phyloP scores from a whole-genome alignment of 2,329 filamentous ascomycete genomes.

The Rugonectria rugulosa region DNA sequence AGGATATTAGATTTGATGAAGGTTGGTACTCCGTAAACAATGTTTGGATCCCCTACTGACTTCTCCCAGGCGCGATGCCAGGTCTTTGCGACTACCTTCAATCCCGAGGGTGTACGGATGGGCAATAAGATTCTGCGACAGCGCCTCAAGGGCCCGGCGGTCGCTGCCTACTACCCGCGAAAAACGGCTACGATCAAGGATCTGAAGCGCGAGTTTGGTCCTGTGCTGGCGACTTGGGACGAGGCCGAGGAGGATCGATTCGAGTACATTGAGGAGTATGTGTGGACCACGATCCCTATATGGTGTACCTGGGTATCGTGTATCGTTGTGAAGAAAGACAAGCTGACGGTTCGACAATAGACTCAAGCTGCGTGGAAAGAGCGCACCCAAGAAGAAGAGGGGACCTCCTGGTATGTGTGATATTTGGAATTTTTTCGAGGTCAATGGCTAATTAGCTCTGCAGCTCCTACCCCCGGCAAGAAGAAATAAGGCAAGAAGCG shows the following conservation, averaged over 20 bases:
- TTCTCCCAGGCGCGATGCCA: conserved; percentile 78
- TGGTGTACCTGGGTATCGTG: too few species aligned
- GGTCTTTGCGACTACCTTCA: conserved; percentile 91
- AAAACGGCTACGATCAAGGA: conserved; percentile 76
- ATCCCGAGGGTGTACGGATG: conserved; percentile 80
- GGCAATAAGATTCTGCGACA: conserved; percentile 94
- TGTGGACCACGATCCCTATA: conserved; percentile 11
- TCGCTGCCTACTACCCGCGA: conserved; percentile 89
- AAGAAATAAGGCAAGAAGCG: conserved; percentile 38
- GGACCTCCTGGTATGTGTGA: conserved; percentile 50
- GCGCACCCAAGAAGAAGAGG: conserved; percentile 87
- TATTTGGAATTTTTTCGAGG: too few species aligned
- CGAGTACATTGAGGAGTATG: conserved; percentile 74
- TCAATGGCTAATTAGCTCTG: conserved; percentile 20
- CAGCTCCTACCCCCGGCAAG: conserved; percentile 40
- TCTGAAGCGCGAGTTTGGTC: conserved; percentile 72
- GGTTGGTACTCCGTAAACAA: conserved; percentile 54
- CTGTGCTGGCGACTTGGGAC: conserved; percentile 73
- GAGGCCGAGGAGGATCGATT: conserved; percentile 81
- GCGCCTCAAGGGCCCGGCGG: conserved; percentile 80
- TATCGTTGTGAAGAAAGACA: too few species aligned
- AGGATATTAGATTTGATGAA: conserved; percentile 78
- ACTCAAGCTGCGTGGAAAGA: conserved; percentile 83
- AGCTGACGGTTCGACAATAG: conserved; percentile 53
- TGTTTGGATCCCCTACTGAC: conserved; percentile 31